Conservation (phyloP, 805 yeast species). For the Teunomyces kruisii region DNA sequence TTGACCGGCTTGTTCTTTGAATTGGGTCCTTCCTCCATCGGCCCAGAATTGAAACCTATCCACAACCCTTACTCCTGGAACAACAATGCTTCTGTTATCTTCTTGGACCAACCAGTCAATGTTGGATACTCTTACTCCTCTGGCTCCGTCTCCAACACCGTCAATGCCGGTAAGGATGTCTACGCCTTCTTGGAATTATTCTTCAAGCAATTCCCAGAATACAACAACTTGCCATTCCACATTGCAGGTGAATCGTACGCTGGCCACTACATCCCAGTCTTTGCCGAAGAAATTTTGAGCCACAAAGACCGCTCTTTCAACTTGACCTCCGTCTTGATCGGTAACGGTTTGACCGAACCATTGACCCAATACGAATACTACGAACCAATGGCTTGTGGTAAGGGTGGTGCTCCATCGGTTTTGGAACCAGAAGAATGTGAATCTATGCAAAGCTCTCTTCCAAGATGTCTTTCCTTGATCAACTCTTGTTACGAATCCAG, state of each 20-base stretch:
- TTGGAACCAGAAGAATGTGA: slow-evolving; percentile 69
- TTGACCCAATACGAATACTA: slow-evolving; percentile 74
- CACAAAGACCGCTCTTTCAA: slow-evolving; percentile 57
- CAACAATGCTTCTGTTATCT: slow-evolving; percentile 83
- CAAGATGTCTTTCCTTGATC: slow-evolving; percentile 75
- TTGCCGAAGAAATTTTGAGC: slow-evolving; percentile 75
- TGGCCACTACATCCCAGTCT: slow-evolving; percentile 90
- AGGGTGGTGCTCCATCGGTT: slow-evolving; percentile 80
- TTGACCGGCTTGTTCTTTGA: slow-evolving; percentile 88
- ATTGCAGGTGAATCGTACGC: slow-evolving; percentile 94
- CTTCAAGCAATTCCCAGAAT: slow-evolving; percentile 80
- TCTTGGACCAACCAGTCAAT: slow-evolving; percentile 90
- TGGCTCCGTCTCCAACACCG: slow-evolving; percentile 64
- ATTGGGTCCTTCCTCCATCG: slow-evolving; percentile 82
- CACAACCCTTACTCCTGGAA: slow-evolving; percentile 90
- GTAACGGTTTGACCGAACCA: slow-evolving; percentile 91
- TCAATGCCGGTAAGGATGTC: slow-evolving; percentile 85
- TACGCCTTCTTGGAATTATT: slow-evolving; percentile 80
- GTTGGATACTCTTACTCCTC: slow-evolving; percentile 86
- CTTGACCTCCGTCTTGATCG: slow-evolving; percentile 78
- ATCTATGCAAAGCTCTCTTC: slow-evolving; percentile 57
- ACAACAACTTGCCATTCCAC: slow-evolving; percentile 62
- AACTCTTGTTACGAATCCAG: slow-evolving; percentile 74
- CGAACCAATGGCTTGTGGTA: slow-evolving; percentile 93
- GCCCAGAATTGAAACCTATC: slow-evolving; percentile 63